Evolutionary conservation across 352 stramenopile species (phyloP), one percentile per base, ranked within the genome.

Genomic region (Blastocystis sp.): DNA sequence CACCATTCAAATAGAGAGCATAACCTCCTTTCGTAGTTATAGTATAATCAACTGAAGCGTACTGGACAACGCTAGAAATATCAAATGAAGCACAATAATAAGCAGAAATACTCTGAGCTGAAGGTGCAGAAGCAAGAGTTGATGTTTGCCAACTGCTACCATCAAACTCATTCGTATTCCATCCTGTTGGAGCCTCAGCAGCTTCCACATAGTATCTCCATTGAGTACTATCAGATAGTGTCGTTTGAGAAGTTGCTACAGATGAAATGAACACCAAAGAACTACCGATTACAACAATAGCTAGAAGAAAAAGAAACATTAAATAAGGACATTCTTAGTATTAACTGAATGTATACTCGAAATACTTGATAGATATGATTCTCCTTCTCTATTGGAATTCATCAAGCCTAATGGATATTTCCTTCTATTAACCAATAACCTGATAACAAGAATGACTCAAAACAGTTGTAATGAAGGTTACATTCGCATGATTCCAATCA

Each of bases 1-100:
- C 19, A 24, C 75, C 75, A 86, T 86, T 86, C 2, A 86, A 5
- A 77, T 69, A 86, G 4, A 75, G 11, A 49, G 52, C 75, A 77
- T 69, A 86, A 14, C 75, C 75, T 75, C 61, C 61, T 6, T 37
- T 32, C 11, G 39, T 86, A 24, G 9, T 3, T 21, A 75, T 35
- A n/a, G 75, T 73, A 39, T 19, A 6, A 11, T 59, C 4, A 49
- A 80, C n/a, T 5, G 14, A 6, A 37, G 49, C 69, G 42, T 59
- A 63, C 2, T 7, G 4, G 11, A 27, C 7, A 27, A 39, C 37
- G 11, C 0, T 39, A 1, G 14, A 27, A 0, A 80, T 54, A 37
- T 80, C 43, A 24, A 80, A 80, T 14, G 43, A 58, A 6, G 69
- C 24, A 32, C 69, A 80, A 11, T 80, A 80, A n/a, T 80, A 80